Conservation (phyloP, 2,329 filamentous ascomycete genomes). For the Metarhizium sp. region DNA sequence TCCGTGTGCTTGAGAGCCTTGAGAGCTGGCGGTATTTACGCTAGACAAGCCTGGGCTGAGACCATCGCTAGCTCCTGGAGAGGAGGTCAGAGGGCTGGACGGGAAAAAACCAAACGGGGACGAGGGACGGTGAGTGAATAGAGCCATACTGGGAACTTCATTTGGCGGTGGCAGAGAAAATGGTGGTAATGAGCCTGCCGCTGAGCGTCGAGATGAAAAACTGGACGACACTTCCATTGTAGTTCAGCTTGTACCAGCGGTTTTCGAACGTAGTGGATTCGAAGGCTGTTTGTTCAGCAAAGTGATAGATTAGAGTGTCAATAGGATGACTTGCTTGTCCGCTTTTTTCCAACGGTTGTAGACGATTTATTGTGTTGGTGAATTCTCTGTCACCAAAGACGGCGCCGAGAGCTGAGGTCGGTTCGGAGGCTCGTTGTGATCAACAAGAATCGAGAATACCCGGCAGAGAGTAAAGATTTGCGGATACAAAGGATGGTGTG, state of each 20-base stretch:
- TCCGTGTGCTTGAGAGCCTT: conserved; percentile 45
- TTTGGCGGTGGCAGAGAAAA: conserved; percentile 27
- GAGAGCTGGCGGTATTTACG: conserved; percentile 50
- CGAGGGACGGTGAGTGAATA: conserved; percentile 13
- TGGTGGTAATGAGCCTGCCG: conserved; percentile 22
- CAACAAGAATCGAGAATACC: not conserved
- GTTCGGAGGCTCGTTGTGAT: not conserved
- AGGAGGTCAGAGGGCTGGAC: conserved; percentile 25
- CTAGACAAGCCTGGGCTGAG: conserved; percentile 53
- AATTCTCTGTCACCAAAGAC: not conserved
- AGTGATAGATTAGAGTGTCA: not conserved
- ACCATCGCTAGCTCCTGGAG: conserved; percentile 46
- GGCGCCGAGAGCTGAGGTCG: not conserved
- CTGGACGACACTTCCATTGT: conserved; percentile 20
- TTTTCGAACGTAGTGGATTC: not conserved
- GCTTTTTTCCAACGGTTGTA: not conserved
- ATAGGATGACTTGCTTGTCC: not conserved
- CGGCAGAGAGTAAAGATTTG: too few relatives aligned
- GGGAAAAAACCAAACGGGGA: conserved; percentile 16
- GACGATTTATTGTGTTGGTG: not conserved
- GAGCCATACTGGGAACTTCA: conserved; percentile 26
- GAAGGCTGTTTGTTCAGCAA: not conserved
- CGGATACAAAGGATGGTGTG: not conserved
- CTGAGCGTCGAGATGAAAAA: conserved; percentile 24
- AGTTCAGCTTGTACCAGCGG: not conserved